phyloP scores from a whole-genome alignment of 2,329 filamentous ascomycete genomes.

The Aspergillus sclerotialis region DNA sequence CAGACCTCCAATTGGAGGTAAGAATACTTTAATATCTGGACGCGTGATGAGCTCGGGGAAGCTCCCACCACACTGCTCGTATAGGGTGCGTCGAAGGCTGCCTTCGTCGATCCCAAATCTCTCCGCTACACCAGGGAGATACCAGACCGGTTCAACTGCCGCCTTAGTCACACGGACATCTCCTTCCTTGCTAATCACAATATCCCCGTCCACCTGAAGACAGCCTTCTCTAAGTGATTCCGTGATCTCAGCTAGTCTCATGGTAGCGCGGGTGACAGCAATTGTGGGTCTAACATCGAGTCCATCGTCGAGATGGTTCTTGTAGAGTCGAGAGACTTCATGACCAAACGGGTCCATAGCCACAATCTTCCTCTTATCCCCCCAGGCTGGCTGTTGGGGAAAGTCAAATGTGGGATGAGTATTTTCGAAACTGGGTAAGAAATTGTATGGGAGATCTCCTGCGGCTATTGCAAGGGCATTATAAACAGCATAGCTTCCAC shows the following conservation, averaged over 20 bases:
- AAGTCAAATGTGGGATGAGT: slow-evolving; percentile 82
- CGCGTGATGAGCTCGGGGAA: slow-evolving; percentile 92
- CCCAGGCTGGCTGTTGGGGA: slow-evolving; percentile 81
- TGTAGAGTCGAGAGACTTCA: slow-evolving; percentile 67
- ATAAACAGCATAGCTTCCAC: slow-evolving; percentile 89
- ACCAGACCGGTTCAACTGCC: slow-evolving; percentile 86
- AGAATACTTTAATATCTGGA: slow-evolving; percentile 84
- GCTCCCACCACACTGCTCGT: slow-evolving; percentile 87
- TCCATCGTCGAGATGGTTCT: slow-evolving; percentile 63
- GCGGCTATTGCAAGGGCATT: slow-evolving; percentile 84
- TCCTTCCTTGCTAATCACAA: slow-evolving; percentile 71
- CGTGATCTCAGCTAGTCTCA: slow-evolving; percentile 85
- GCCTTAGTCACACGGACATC: slow-evolving; percentile 90
- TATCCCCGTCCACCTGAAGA: slow-evolving; percentile 70
- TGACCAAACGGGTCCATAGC: slow-evolving; percentile 92
- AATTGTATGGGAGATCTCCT: slow-evolving; percentile 73
- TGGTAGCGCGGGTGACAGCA: slow-evolving; percentile 80
- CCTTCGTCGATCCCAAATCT: slow-evolving; percentile 85
- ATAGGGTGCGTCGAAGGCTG: slow-evolving; percentile 71
- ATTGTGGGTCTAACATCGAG: slow-evolving; percentile 75
- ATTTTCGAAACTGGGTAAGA: slow-evolving; percentile 68
- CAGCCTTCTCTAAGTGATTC: slow-evolving; percentile 73
- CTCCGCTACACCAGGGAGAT: slow-evolving; percentile 77
- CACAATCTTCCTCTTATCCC: slow-evolving; percentile 81
- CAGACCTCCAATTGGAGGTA: slow-evolving; percentile 85